These are phyloP conservation scores for Aspergillaceae sp. DNA, from an alignment of 2,329 filamentous ascomycete species.

Conservation along the genomic window DNA sequence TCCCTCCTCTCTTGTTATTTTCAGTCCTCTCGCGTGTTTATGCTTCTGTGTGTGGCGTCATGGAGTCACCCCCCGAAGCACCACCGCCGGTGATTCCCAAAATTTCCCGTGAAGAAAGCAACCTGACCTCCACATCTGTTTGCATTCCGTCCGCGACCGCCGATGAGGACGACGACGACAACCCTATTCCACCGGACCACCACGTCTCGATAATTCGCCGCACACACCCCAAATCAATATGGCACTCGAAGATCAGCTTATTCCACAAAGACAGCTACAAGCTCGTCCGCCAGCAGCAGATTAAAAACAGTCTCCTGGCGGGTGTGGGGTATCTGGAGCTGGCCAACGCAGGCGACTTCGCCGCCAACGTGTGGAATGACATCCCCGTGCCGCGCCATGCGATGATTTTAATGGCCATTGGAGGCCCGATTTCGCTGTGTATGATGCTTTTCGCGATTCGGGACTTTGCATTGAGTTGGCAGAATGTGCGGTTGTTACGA, in stretches of 20 bases:
- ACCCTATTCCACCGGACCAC: background rate
- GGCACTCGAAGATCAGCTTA: background rate
- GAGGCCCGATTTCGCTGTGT: constrained; percentile 40
- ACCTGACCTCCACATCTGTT: constrained; percentile 12
- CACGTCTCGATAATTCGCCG: background rate
- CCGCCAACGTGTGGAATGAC: constrained; percentile 51
- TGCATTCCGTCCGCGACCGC: background rate
- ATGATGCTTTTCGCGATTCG: constrained; percentile 40
- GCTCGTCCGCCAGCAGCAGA: constrained; percentile 21
- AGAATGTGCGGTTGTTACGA: constrained; percentile 41
- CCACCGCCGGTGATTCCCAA: constrained; percentile 6
- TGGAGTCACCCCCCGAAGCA: constrained; percentile 1
- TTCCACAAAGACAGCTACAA: constrained; percentile 9
- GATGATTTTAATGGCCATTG: constrained; percentile 45
- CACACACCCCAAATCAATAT: background rate
- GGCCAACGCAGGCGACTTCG: constrained; percentile 49
- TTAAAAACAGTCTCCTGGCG: constrained; percentile 27
- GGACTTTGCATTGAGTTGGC: constrained; percentile 38
- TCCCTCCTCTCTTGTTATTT: background rate
- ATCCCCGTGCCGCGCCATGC: constrained; percentile 44
- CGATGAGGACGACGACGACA: background rate
- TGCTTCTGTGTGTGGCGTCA: background rate
- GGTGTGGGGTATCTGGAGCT: constrained; percentile 47
- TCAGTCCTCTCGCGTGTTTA: background rate
- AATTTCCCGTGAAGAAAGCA: constrained; percentile 14